A percentile compares a stretch with the other conserved stretches of the same genome.
Evolutionary conservation across 352 stramenopile genomes (phyloP).

Genomic region (Globisporangium spinosum): DNA sequence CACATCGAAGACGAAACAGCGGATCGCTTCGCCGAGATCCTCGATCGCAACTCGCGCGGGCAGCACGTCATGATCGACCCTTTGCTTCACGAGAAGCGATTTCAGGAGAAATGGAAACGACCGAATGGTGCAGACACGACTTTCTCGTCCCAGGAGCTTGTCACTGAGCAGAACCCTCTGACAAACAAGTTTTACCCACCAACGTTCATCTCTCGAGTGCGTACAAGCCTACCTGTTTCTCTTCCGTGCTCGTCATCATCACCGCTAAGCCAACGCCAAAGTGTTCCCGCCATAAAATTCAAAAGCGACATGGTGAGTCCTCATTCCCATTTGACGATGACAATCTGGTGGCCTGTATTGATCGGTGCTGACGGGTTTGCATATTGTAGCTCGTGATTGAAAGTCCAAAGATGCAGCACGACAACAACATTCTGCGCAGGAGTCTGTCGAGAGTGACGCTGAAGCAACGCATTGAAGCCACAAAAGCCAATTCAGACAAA

Average conservation of each 20-base stretch:
- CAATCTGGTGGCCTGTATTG: neutral
- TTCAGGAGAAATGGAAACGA: constrained; percentile 59
- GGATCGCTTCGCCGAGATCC: constrained; percentile 56
- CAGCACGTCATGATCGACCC: constrained; percentile 56
- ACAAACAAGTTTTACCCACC: constrained; percentile 57
- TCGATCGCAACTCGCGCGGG: constrained; percentile 44
- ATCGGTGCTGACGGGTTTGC: neutral
- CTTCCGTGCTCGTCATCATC: neutral
- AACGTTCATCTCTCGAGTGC: constrained; percentile 44
- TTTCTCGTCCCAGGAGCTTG: constrained; percentile 37
- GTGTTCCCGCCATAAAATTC: constrained; percentile 18
- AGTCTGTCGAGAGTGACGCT: constrained; percentile 59
- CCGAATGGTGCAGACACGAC: constrained; percentile 21
- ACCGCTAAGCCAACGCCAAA: constrained; percentile 17
- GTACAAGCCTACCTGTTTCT: constrained; percentile 12
- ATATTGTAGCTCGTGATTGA: constrained; percentile 9
- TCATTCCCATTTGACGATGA: neutral
- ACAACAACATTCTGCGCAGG: constrained; percentile 51
- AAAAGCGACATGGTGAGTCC: constrained; percentile 12
- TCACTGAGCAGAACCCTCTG: constrained; percentile 36
- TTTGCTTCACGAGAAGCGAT: constrained; percentile 46
- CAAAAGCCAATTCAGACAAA: neutral
- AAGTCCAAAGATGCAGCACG: constrained; percentile 16
- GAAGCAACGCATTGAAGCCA: constrained; percentile 38
- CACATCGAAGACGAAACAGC: constrained; percentile 24